A percentile compares a stretch with the other conserved stretches of the same genome.
These are phyloP conservation scores for Candida suzukii DNA, from an alignment of 805 yeast species.

Conservation along the genomic window DNA sequence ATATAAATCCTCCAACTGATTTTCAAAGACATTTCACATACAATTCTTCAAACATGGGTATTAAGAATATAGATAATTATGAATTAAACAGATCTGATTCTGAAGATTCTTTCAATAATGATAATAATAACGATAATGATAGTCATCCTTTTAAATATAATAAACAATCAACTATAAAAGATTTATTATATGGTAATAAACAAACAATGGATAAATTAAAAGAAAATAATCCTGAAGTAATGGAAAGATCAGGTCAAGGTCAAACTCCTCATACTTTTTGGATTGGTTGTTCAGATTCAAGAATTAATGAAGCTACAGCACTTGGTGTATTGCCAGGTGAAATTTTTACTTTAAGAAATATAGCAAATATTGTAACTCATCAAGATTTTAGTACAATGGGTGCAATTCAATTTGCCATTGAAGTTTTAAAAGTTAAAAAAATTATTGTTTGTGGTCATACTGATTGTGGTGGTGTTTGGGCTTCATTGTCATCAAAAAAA, in stretches of 20 bases:
- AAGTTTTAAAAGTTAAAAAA: conserved; percentile 72
- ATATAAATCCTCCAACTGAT: neutral
- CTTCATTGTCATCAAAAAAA: conserved; percentile 58
- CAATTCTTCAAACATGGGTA: conserved; percentile 14
- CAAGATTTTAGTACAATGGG: conserved; percentile 70
- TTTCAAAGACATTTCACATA: neutral
- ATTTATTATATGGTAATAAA: conserved; percentile 41
- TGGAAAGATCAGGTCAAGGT: conserved; percentile 66
- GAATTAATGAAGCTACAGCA: conserved; percentile 75
- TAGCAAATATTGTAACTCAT: conserved; percentile 70
- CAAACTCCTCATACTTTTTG: conserved; percentile 91
- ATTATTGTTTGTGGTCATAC: conserved; percentile 90
- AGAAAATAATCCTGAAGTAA: conserved; percentile 46
- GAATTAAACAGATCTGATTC: conserved; percentile 5
- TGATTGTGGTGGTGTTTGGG: conserved; percentile 91
- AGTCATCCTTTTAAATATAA: conserved; percentile 35
- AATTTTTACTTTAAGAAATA: conserved; percentile 80
- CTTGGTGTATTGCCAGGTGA: conserved; percentile 84
- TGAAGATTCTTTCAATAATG: too few species aligned
- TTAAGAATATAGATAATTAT: conserved; percentile 16
- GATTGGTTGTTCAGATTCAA: conserved; percentile 92
- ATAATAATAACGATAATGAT: neutral
- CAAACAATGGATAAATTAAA: conserved; percentile 39
- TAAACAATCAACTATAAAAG: conserved; percentile 40
- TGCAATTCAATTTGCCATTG: conserved; percentile 82